Evolutionary conservation across 2,329 filamentous ascomycete genomes (phyloP), one percentile per base, ranked within the genome.

Genomic region (Cladophialophora yegresii): DNA sequence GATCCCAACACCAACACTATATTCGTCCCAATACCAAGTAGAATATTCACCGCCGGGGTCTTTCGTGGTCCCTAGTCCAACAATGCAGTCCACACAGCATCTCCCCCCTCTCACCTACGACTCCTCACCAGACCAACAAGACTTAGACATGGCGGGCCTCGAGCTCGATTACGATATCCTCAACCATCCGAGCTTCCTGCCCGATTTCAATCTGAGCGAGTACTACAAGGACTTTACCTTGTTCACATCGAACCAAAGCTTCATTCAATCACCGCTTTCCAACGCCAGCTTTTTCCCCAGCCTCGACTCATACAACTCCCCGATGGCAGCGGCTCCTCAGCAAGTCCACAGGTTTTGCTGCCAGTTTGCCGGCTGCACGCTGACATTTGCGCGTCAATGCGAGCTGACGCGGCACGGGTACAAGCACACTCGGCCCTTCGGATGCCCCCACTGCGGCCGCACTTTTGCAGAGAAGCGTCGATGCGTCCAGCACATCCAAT

Each of bases 401-500:
- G 64, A 66, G 50, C 61, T 66, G 8, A 64, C 50, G 12, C 64
- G 64, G 3, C 64, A 66, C 51, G 20, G 53, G 20, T 54, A 49
- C 47, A 66, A 64, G 32, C 64, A 66, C 45, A 63, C 51, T 0
- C 59, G 33, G 4, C 64, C 64, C 6, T 66, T 61, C 22, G 13
- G 43, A 40, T 66, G 64, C 30, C 22, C 54, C 12, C 53, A 61
- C 10, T 66, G 64, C 50, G 53, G 58, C 22, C 47, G 49, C 10
- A 45, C 57, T 2, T 66, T 66, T 33, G 61, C 64, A 7, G 64
- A 66, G 54, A 66, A 66, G 57, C 50, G 64, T 47, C 56, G 64
- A 6, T 58, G 61, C 30, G 53, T 54, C 9, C 64, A 60, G 22
- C 64, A 66, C 28, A 54, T 63, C 16, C 58, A 66, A 22, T 32